These are phyloP conservation scores for Gonapodya sp. DNA, from an alignment of 192 early-diverging fungal genomes.

Conservation along the genomic window DNA sequence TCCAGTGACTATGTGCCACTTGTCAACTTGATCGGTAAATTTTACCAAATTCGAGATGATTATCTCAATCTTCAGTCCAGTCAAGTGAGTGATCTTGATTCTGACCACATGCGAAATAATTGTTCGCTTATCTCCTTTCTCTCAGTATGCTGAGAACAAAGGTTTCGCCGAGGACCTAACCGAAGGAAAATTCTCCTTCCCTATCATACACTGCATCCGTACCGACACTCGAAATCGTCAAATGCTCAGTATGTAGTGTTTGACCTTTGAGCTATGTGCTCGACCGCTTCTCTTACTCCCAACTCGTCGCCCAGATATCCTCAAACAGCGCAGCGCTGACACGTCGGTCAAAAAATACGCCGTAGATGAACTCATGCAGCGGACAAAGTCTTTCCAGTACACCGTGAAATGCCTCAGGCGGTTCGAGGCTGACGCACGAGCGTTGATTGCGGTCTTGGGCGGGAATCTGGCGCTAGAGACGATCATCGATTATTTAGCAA, in stretches of 20 bases:
- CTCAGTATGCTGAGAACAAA: constrained; percentile 82
- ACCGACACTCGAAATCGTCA: constrained; percentile 46
- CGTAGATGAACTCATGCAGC: constrained; percentile 60
- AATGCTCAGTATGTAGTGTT: constrained; percentile 50
- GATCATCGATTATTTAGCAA: constrained; percentile 45
- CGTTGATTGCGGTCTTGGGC: constrained; percentile 60
- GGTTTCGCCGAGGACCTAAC: constrained; percentile 98
- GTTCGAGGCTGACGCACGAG: constrained; percentile 53
- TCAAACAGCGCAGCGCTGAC: constrained; percentile 75
- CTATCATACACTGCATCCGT: constrained; percentile 80
- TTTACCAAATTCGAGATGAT: constrained; percentile 97
- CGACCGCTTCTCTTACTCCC: not conserved
- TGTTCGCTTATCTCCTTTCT: not conserved
- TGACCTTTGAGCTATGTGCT: not conserved
- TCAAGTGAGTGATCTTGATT: constrained; percentile 38
- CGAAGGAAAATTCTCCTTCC: constrained; percentile 98
- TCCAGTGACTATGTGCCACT: constrained; percentile 65
- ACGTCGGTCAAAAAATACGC: constrained; percentile 81
- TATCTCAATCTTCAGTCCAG: constrained; percentile 86
- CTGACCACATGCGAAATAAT: not conserved
- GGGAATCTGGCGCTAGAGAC: constrained; percentile 64
- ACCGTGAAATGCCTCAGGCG: constrained; percentile 47
- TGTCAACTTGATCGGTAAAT: constrained; percentile 81
- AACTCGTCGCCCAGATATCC: constrained; percentile 46
- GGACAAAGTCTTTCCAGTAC: constrained; percentile 72